Conservation (phyloP, 1,139 yeast genomes). For the Hyphopichia wangnamkhiaoensis region DNA sequence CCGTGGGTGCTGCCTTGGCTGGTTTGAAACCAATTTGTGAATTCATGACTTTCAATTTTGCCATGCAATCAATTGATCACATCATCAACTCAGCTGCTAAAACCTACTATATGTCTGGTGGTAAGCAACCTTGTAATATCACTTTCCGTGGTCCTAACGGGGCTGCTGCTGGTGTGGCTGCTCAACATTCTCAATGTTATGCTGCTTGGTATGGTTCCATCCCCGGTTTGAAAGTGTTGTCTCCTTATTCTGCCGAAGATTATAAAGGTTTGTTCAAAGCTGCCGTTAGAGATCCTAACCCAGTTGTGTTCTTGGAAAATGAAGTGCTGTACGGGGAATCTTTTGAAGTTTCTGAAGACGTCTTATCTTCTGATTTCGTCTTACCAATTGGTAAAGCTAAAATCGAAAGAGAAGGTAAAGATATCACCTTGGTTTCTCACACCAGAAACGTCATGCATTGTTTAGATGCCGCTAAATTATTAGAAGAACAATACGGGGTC, state of each 20-base stretch:
- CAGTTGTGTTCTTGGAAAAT: constrained; percentile 93
- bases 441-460: constrained; percentile 87
- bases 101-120: constrained; percentile 99
- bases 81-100: constrained; percentile 98
- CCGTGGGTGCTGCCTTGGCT: constrained; percentile 96
- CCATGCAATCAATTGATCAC: constrained; percentile 99
- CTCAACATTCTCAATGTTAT: constrained; percentile 98
- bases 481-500: constrained; percentile 83
- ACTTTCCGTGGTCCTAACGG: constrained; percentile 99
- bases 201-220: constrained; percentile 98
- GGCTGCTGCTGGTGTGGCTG: constrained; percentile 99
- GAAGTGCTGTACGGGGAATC: constrained; percentile 93
- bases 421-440: constrained; percentile 86
- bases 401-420: constrained; percentile 90
- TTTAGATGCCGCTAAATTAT: constrained; percentile 84
- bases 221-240: constrained; percentile 95
- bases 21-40: constrained; percentile 97
- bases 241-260: constrained; percentile 96
- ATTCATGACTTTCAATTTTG: constrained; percentile 98
- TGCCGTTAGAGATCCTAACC: constrained; percentile 97
- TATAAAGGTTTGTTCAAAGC: constrained; percentile 95
- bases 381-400: constrained; percentile 96
- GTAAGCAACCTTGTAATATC: constrained; percentile 94
- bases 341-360: constrained; percentile 89
- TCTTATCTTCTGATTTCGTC: constrained; percentile 81